Conservation (phyloP, 106 monocot genomes). For the Narthecium ossifragum region DNA sequence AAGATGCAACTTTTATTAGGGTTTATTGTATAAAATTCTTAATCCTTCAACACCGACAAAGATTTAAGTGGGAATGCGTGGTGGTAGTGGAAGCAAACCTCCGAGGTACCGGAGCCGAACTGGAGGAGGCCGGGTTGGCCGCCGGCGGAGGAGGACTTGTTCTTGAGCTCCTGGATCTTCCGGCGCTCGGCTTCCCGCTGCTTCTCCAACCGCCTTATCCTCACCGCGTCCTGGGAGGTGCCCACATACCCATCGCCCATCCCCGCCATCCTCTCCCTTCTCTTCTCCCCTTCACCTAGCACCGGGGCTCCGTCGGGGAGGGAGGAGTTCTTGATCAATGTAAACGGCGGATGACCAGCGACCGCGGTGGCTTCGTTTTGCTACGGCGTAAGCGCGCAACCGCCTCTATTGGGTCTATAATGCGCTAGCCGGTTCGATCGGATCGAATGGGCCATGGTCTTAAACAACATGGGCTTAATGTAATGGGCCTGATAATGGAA, state of each 20-base stretch:
- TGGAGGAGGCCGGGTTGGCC: slow-evolving; percentile 92
- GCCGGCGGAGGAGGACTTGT: slow-evolving; percentile 66
- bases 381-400: too few relatives aligned
- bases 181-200: slow-evolving; percentile 90
- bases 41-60: too few relatives aligned
- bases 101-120: slow-evolving; percentile 98
- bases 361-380: too few relatives aligned
- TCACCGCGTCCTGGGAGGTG: slow-evolving; percentile 90
- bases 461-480: too few relatives aligned
- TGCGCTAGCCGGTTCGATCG: too few relatives aligned
- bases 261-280: slow-evolving; percentile 54
- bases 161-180: slow-evolving; percentile 95
- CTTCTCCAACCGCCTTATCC: slow-evolving; percentile 96
- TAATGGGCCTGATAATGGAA: too few relatives aligned
- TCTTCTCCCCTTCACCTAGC: slow-evolving; percentile 2
- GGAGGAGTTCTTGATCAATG: too few relatives aligned
- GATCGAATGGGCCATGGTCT: too few relatives aligned
- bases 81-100: too few relatives aligned
- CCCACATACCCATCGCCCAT: slow-evolving; percentile 99
- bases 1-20: not conserved
- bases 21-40: not conserved
- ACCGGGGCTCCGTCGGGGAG: too few relatives aligned
- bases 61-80: not conserved
- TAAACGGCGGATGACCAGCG: too few relatives aligned
- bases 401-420: too few relatives aligned